phyloP scores from a whole-genome alignment of 2,329 filamentous ascomycete genomes.

The Clonostachys byssicola region DNA sequence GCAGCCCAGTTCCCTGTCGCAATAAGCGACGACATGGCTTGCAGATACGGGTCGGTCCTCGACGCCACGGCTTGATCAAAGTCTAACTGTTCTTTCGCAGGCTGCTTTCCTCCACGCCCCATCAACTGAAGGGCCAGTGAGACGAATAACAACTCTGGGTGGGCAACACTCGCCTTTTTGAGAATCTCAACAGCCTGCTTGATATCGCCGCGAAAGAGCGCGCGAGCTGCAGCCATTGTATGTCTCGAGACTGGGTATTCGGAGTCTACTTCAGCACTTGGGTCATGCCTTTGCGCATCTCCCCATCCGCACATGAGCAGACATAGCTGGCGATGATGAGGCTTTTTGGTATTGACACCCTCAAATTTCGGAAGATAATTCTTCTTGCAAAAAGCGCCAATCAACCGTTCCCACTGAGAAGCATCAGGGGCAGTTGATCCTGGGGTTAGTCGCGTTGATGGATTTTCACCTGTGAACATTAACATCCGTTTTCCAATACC shows the following conservation, averaged over 20 bases:
- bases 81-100: constrained; percentile 46
- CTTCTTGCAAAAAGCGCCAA: constrained; percentile 60
- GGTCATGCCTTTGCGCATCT: constrained; percentile 43
- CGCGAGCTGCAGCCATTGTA: constrained; percentile 73
- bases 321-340: constrained; percentile 70
- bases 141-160: constrained; percentile 64
- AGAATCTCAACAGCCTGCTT: constrained; percentile 67
- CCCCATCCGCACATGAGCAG: constrained; percentile 73
- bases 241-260: constrained; percentile 51
- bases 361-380: constrained; percentile 59
- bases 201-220: constrained; percentile 68
- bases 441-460: constrained; percentile 41
- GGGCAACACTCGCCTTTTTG: constrained; percentile 58
- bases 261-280: constrained; percentile 27
- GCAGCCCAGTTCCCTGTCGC: constrained; percentile 72
- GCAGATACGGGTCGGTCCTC: constrained; percentile 72
- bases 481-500: too few species aligned
- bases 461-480: constrained; percentile 35
- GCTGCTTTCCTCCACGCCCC: constrained; percentile 38
- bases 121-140: constrained; percentile 64
- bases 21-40: constrained; percentile 74
- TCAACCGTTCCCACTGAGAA: constrained; percentile 54
- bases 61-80: constrained; percentile 56
- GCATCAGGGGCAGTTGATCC: constrained; percentile 40
- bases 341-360: constrained; percentile 58